phyloP scores from a whole-genome alignment of 108 stramenopile genomes.

The Phaeodactylum tricornutum region DNA sequence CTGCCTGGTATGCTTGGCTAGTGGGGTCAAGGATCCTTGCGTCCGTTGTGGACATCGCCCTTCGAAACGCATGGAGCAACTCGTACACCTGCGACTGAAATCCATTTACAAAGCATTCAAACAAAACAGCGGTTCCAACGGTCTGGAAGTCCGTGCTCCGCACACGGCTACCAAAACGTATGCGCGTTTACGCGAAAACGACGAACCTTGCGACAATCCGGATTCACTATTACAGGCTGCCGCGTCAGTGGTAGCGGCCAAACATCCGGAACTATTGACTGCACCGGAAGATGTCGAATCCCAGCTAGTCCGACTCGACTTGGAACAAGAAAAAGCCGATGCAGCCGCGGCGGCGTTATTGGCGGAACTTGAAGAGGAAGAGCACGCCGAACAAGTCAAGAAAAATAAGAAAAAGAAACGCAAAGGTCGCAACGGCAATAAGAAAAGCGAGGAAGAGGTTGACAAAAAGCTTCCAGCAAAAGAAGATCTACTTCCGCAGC shows the following conservation, averaged over 20 bases:
- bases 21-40: conserved; percentile 83
- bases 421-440: not conserved
- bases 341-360: conserved; percentile 80
- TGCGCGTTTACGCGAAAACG: too few relatives aligned
- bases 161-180: too few relatives aligned
- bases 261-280: too few relatives aligned
- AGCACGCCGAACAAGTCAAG: conserved; percentile 42
- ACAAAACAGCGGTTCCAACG: too few relatives aligned
- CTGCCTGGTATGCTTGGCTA: conserved; percentile 83
- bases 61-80: conserved; percentile 83
- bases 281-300: too few relatives aligned
- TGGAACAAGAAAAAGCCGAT: conserved; percentile 73
- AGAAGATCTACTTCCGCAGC: not conserved
- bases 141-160: too few relatives aligned
- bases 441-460: not conserved
- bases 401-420: conserved; percentile 82
- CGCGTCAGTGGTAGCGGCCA: conserved; percentile 18
- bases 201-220: conserved; percentile 27
- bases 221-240: conserved; percentile 50
- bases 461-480: not conserved
- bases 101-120: conserved; percentile 90
- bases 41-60: conserved; percentile 82
- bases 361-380: conserved; percentile 84
- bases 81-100: conserved; percentile 85
- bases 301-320: too few relatives aligned